Conservation (phyloP, 1,139 yeast genomes). For the Scheffersomyces insectosa region DNA sequence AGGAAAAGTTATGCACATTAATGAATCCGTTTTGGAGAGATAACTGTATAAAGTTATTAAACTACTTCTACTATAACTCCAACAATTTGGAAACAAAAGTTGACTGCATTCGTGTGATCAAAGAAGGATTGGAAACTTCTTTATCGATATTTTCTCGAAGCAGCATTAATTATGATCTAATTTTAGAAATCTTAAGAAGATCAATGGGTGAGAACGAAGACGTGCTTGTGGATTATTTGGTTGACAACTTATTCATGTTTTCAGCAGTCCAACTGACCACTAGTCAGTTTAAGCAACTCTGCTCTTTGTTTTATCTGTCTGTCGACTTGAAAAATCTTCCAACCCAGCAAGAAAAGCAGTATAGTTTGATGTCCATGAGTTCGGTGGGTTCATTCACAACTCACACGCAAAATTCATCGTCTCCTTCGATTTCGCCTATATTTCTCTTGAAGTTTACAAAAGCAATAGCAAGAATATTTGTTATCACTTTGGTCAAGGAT, state of each 20-base stretch:
- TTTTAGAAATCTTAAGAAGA: slow-evolving; percentile 30
- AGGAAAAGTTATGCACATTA: slow-evolving; percentile 56
- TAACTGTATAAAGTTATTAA: slow-evolving; percentile 46
- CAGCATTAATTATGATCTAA: slow-evolving; percentile 26
- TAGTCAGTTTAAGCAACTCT: slow-evolving; percentile 23
- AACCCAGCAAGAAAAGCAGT: slow-evolving; percentile 9
- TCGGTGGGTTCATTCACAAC: slow-evolving; percentile 5
- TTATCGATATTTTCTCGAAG: slow-evolving; percentile 23
- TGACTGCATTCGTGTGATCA: slow-evolving; percentile 43
- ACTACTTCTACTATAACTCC: slow-evolving; percentile 40
- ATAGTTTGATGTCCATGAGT: slow-evolving; percentile 23
- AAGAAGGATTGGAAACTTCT: slow-evolving; percentile 43
- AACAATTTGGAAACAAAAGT: slow-evolving; percentile 33
- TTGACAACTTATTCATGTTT: slow-evolving; percentile 32
- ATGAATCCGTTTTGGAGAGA: slow-evolving; percentile 55
- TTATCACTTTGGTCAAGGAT: slow-evolving; percentile 23
- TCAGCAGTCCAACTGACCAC: slow-evolving; percentile 25
- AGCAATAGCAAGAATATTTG: slow-evolving; percentile 35
- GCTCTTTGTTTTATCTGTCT: slow-evolving; percentile 12
- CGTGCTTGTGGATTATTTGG: slow-evolving; percentile 32
- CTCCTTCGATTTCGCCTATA: slow-evolving; percentile 5
- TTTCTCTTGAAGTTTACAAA: slow-evolving; percentile 28
- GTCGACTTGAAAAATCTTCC: slow-evolving; percentile 2
- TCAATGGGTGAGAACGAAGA: slow-evolving; percentile 30
- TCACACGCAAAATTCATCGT: slow-evolving; percentile 3